Evolutionary conservation across 306 rosid genomes (phyloP).

Genomic region (Rubus parviflorus): DNA sequence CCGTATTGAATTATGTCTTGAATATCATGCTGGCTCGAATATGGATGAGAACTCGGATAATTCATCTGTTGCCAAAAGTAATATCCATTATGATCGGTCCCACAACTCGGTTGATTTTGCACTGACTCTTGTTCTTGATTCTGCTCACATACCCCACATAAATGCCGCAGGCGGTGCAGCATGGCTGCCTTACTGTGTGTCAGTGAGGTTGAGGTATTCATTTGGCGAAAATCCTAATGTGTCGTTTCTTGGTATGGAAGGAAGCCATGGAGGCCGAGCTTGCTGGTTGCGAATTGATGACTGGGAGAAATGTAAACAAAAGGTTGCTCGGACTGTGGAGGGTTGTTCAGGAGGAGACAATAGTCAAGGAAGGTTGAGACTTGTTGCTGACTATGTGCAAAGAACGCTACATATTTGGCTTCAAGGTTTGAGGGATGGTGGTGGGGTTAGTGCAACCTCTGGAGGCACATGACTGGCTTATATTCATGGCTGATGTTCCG

Average conservation of each 20-base stretch:
- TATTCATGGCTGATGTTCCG: conserved; percentile 14
- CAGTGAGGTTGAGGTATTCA: conserved; percentile 82
- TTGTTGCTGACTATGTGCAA: conserved; percentile 86
- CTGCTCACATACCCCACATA: conserved; percentile 82
- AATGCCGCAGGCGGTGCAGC: conserved; percentile 99
- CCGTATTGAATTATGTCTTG: conserved; percentile 95
- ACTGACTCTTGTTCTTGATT: conserved; percentile 93
- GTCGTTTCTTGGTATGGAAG: conserved; percentile 87
- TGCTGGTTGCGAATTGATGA: conserved; percentile 89
- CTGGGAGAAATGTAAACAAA: conserved; percentile 87
- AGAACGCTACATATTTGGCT: conserved; percentile 69
- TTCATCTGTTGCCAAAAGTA: conserved; percentile 77
- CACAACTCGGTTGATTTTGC: conserved; percentile 94
- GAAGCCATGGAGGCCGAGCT: conserved; percentile 98
- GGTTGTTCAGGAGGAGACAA: conserved; percentile 62
- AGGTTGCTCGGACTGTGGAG: conserved; percentile 75
- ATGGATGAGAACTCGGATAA: conserved; percentile 53
- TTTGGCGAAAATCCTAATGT: conserved; percentile 76
- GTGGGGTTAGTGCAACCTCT: conserved; percentile 60
- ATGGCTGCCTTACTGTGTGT: conserved; percentile 97
- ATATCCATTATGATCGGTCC: conserved; percentile 83
- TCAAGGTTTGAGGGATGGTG: conserved; percentile 86
- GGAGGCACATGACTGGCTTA: conserved; percentile 48
- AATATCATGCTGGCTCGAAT: conserved; percentile 79
- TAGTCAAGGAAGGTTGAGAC: conserved; percentile 91